Percentiles rank a stretch among this genome's conserved stretches.
These are phyloP conservation scores for Garcia nutans DNA, from an alignment of 345 rosid species.

Conservation along the genomic window DNA sequence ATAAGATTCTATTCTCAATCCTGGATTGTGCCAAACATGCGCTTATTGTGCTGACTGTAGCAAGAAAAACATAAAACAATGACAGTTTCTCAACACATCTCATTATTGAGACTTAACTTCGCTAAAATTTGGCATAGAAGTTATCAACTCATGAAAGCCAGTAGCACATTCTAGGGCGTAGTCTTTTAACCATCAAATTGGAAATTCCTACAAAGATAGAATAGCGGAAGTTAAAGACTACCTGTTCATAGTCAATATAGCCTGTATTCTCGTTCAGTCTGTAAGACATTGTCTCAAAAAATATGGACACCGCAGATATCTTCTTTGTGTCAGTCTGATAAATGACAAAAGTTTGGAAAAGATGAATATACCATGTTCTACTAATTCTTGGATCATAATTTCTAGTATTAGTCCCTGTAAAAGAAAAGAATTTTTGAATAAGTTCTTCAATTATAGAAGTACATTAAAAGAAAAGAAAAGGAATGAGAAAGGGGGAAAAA, in stretches of 20 bases:
- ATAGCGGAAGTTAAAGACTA: constrained; percentile 15
- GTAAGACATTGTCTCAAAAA: constrained; percentile 98
- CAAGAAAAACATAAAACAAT: neutral
- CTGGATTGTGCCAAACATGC: too few relatives aligned
- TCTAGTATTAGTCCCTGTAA: neutral
- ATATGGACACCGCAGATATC: constrained; percentile 96
- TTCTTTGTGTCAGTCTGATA: constrained; percentile 96
- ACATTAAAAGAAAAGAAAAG: neutral
- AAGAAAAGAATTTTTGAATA: neutral
- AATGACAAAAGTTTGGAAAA: neutral
- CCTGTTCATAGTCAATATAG: constrained; percentile 96
- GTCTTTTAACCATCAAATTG: neutral
- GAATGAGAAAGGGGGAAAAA: too few relatives aligned
- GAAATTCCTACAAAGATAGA: constrained; percentile 1
- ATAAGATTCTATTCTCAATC: too few relatives aligned
- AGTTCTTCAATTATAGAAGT: neutral
- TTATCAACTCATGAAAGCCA: neutral
- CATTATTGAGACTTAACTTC: neutral
- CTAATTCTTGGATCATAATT: too few relatives aligned
- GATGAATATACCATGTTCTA: too few relatives aligned
- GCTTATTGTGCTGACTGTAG: too few relatives aligned
- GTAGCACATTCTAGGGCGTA: neutral
- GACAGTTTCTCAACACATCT: neutral
- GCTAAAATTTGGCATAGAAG: neutral
- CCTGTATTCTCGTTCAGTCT: constrained; percentile 94